These are phyloP conservation scores for Apophysomyces sp. DNA, from an alignment of 371 early-diverging fungal genomes.

Conservation along the genomic window DNA sequence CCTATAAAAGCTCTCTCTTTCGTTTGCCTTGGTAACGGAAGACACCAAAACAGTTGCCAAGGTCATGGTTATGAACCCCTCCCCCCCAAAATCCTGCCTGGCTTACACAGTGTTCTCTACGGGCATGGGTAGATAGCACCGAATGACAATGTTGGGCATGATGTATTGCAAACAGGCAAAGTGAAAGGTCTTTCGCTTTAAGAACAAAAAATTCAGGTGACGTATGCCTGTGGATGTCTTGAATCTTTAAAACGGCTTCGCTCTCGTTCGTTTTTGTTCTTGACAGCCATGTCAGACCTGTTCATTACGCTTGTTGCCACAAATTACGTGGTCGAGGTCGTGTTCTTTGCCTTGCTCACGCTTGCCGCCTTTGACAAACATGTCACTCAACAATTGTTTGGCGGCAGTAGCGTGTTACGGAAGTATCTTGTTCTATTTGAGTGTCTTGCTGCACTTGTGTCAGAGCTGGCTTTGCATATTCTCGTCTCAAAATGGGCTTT, in stretches of 20 bases:
- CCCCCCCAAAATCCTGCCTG: too few species aligned
- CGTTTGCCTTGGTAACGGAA: too few species aligned
- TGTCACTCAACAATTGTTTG: constrained; percentile 4
- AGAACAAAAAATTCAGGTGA: not conserved
- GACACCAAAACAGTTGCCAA: too few species aligned
- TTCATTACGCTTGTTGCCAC: constrained; percentile 15
- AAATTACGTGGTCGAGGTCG: constrained; percentile 8
- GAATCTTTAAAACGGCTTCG: too few species aligned
- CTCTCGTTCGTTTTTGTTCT: too few species aligned
- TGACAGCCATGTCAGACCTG: not conserved
- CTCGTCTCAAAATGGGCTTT: constrained; percentile 15
- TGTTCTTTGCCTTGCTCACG: constrained; percentile 2
- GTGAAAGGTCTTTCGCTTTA: not conserved
- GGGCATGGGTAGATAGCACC: too few species aligned
- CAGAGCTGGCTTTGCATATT: constrained; percentile 33
- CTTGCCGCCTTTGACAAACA: constrained; percentile 12
- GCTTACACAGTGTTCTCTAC: too few species aligned
- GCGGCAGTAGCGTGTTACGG: not conserved
- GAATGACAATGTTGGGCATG: too few species aligned
- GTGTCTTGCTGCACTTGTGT: constrained; percentile 8
- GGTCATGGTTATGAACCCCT: too few species aligned
- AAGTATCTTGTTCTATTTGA: constrained; percentile 12
- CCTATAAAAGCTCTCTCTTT: too few species aligned
- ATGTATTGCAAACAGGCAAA: not conserved
- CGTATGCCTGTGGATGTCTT: not conserved